phyloP scores from a whole-genome alignment of 176 grass and related monocot species.

The Cenchrus americanus region DNA sequence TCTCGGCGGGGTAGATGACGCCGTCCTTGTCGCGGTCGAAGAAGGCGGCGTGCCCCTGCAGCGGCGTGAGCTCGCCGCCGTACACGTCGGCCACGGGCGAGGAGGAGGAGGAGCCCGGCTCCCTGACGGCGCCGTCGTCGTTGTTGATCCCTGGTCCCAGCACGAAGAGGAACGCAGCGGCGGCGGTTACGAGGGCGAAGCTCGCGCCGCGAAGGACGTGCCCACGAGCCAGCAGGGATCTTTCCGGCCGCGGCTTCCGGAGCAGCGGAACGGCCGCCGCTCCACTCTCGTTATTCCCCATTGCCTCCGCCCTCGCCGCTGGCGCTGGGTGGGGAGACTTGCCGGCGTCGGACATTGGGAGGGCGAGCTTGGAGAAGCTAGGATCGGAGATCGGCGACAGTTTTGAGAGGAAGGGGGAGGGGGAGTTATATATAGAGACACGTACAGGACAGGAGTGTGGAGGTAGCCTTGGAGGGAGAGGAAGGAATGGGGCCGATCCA shows the following conservation, averaged over 20 bases:
- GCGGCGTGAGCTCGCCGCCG: constrained; percentile 55
- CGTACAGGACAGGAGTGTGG: background rate
- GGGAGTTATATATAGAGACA: too few species aligned
- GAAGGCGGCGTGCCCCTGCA: constrained; percentile 76
- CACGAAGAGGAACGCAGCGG: background rate
- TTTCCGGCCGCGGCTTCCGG: background rate
- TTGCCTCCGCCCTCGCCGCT: background rate
- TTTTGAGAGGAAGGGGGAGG: background rate
- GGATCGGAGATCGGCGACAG: background rate
- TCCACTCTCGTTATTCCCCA: background rate
- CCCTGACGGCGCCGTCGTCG: background rate
- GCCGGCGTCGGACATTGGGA: background rate
- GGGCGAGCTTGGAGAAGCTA: too few species aligned
- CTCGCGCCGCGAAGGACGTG: background rate
- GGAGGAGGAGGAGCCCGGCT: background rate
- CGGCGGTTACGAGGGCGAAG: background rate
- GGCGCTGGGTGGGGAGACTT: background rate
- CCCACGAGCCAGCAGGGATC: background rate
- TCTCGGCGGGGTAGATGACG: constrained; percentile 63
- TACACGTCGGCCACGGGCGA: constrained; percentile 39
- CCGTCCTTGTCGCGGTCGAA: constrained; percentile 78
- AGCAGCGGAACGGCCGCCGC: background rate
- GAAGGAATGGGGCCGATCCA: background rate
- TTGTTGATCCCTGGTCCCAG: background rate
- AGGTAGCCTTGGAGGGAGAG: background rate